Conservation (phyloP, 768 basidiomycete genomes). For the Suillus fuscotomentosus region DNA sequence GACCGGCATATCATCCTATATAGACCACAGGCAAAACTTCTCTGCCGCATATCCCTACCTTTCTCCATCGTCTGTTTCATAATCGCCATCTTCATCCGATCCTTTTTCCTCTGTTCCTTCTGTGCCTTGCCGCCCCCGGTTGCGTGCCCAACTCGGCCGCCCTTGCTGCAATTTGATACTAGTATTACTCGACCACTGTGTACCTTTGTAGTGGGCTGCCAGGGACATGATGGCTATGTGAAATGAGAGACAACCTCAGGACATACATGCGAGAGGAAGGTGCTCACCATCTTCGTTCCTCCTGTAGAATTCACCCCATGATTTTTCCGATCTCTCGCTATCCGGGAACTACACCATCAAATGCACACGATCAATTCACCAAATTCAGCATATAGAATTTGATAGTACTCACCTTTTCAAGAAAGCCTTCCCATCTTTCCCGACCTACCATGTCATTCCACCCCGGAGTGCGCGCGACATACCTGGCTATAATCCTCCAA, state of each 20-base stretch:
- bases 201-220: constrained; percentile 24
- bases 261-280: background rate
- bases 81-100: constrained; percentile 20
- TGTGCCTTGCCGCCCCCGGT: constrained; percentile 4
- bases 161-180: constrained; percentile 18
- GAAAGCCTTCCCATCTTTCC: constrained; percentile 58
- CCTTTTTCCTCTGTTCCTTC: constrained; percentile 1
- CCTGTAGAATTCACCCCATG: constrained; percentile 64
- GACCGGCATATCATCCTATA: background rate
- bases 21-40: background rate
- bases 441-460: constrained; percentile 41
- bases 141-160: constrained; percentile 22
- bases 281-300: constrained; percentile 47
- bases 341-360: constrained; percentile 44
- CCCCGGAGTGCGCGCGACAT: constrained; percentile 48
- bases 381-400: background rate
- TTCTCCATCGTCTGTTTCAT: constrained; percentile 19
- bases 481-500: constrained; percentile 54
- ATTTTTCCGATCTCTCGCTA: constrained; percentile 44
- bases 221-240: constrained; percentile 23
- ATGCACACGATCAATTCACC: background rate
- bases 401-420: constrained; percentile 42
- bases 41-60: constrained; percentile 1
- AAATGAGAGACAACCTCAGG: constrained; percentile 2
- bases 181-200: constrained; percentile 6